Evolutionary conservation across 345 rosid genomes (phyloP).

Genomic region (Boechera retrofracta): DNA sequence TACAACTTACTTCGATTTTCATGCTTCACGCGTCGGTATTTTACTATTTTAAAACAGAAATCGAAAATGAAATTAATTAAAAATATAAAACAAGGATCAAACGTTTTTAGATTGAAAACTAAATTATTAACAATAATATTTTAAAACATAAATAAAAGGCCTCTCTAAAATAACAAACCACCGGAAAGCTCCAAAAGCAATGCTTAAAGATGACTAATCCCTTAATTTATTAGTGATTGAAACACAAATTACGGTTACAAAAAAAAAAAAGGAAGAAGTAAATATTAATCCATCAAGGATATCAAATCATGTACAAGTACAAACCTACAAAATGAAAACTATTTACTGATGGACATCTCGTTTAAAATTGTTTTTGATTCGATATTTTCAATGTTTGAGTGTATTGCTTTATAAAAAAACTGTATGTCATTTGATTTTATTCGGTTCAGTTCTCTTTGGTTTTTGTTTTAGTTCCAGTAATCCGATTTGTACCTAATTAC

Average conservation of each 20-base stretch:
- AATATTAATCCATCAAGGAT: background rate
- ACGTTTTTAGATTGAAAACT: no score
- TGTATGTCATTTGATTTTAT: no score
- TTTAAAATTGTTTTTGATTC: background rate
- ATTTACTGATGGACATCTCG: background rate
- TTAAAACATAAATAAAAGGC: background rate
- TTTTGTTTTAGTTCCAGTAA: no score
- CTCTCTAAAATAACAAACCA: background rate
- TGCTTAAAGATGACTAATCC: background rate
- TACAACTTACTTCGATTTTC: background rate
- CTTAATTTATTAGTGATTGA: conserved; percentile 1
- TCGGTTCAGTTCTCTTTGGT: no score
- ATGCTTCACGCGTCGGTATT: conserved; percentile 16
- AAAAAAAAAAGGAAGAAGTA: background rate
- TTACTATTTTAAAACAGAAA: background rate
- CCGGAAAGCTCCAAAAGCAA: background rate
- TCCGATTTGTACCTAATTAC: no score
- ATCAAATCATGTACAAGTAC: background rate
- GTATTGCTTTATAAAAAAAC: no score
- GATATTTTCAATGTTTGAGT: background rate
- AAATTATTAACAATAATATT: no score
- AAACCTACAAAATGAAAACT: background rate
- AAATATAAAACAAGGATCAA: background rate
- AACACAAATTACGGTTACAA: conserved; percentile 2
- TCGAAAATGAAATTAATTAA: background rate